Percentiles rank a stretch among this genome's conserved stretches.
Evolutionary conservation across 306 rosid genomes (phyloP).

Genomic region (Macrotyloma uniflorum): DNA sequence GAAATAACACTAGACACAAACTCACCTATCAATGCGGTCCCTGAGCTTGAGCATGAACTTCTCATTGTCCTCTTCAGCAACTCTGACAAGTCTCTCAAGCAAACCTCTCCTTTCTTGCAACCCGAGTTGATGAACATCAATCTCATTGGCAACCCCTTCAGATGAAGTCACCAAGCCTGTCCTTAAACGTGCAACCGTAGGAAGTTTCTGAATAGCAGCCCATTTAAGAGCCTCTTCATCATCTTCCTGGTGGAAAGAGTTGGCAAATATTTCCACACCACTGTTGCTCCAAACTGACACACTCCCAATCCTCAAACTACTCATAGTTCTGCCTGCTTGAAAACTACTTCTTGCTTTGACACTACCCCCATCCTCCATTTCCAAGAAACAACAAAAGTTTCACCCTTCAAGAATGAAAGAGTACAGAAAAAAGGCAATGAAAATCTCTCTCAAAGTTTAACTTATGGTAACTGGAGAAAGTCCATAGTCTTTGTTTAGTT

Average conservation of each 20-base stretch:
- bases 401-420: background rate
- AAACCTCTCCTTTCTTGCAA: conserved; percentile 56
- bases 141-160: conserved; percentile 64
- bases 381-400: background rate
- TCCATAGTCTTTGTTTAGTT: background rate
- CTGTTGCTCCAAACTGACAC: conserved; percentile 33
- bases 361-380: conserved; percentile 16
- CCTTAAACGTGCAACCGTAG: conserved; percentile 45
- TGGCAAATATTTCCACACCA: conserved; percentile 32
- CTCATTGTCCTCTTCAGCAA: conserved; percentile 77
- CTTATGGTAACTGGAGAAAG: background rate
- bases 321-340: background rate
- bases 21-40: conserved; percentile 65
- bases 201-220: conserved; percentile 52
- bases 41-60: conserved; percentile 70
- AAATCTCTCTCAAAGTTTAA: background rate
- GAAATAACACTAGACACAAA: background rate
- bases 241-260: conserved; percentile 35
- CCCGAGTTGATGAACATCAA: conserved; percentile 65
- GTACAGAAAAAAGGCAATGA: background rate
- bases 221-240: conserved; percentile 55
- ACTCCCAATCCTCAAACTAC: conserved; percentile 38
- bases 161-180: conserved; percentile 38
- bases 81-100: conserved; percentile 65
- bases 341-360: background rate